A percentile compares a stretch with the other conserved stretches of the same genome.
Evolutionary conservation across 2,329 filamentous ascomycete species (phyloP).

Genomic region (Xylariaceae sp.): DNA sequence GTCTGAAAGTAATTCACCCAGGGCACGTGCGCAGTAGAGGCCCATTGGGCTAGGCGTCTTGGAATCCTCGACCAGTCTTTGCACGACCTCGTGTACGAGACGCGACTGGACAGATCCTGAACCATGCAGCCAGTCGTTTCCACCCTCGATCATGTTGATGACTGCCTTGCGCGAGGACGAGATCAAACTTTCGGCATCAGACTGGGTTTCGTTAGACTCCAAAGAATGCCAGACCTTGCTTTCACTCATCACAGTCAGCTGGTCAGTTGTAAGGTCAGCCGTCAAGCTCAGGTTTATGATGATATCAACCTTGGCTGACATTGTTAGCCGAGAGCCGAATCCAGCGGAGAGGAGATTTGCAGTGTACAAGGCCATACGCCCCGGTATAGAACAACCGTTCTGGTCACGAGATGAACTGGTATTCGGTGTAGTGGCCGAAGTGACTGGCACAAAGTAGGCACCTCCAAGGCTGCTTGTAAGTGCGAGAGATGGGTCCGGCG

Average conservation of each 20-base stretch:
- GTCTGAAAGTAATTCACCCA: constrained; percentile 42
- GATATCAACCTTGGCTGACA: constrained; percentile 39
- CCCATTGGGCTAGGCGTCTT: constrained; percentile 33
- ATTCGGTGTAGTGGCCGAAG: constrained; percentile 12
- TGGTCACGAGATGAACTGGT: constrained; percentile 46
- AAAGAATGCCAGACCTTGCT: constrained; percentile 41
- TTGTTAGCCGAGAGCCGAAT: constrained; percentile 32
- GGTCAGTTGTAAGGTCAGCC: constrained; percentile 44
- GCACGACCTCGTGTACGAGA: constrained; percentile 34
- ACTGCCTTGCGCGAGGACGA: constrained; percentile 32
- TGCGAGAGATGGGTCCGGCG: constrained; percentile 57
- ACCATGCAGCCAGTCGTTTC: constrained; percentile 31
- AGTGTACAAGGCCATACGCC: constrained; percentile 68
- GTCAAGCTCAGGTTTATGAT: constrained; percentile 45
- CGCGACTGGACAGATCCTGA: constrained; percentile 25
- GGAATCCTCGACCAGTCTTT: constrained; percentile 36
- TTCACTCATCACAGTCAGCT: constrained; percentile 37
- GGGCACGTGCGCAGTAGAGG: constrained; percentile 45
- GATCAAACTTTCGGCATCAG: constrained; percentile 36
- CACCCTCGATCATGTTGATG: constrained; percentile 23
- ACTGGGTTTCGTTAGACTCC: constrained; percentile 25
- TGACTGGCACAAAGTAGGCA: constrained; percentile 54
- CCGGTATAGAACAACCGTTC: constrained; percentile 62
- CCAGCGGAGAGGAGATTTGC: constrained; percentile 45
- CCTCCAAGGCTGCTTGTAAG: constrained; percentile 68